Base-by-base conservation (phyloP, 2,329 filamentous ascomycete genomes). In the Phoma herbarum region DNA sequence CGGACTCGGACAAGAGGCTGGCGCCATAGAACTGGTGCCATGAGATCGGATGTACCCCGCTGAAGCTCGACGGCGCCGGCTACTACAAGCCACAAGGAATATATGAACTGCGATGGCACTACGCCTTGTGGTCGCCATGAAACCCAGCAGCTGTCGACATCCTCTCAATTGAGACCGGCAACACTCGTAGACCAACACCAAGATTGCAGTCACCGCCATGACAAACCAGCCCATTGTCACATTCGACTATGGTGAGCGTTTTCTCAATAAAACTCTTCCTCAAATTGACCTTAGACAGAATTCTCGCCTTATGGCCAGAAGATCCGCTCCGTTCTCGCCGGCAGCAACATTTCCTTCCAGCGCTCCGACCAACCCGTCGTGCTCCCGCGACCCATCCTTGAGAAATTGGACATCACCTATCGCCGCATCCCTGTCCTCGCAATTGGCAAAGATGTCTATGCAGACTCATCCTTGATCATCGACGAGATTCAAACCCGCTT, bases 391-490 rank as follows among this genome's bases (percentile, higher is more conserved):
- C 88, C 88, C 1, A 88, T 90, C 71, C 71, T 91, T 14, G 75
- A 79, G 18, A 78, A 79, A 1, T 81, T 92, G 14, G 88, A 87
- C 25, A 81, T 91, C 53, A 78, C 80, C 7, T 89, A 93, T 76
- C 84, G 89, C 4, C 88, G 90, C 57, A 91, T 91, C 56, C 90
- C 90, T 1, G 70, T 92, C 49, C 76, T 92, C 49, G 78, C 86
- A 22, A 86, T 91, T 64, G 89, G 88, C 16, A 81, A 84, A 6
- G 85, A 90, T 69, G 78, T 92, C 42, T 92, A 91, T 78, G 79
- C 86, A 60, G 90, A 92, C 79, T 88, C 87, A 2, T 85, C 87
- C 2, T 83, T 91, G 22, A 91, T 92, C 66, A 75, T 92, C 20
- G 75, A 75, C 25, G 88, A 87, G 72, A 84, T 92, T 1, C 87